Base-by-base conservation (phyloP, 441 rosid genomes). In the Euphorbia celastroides region DNA sequence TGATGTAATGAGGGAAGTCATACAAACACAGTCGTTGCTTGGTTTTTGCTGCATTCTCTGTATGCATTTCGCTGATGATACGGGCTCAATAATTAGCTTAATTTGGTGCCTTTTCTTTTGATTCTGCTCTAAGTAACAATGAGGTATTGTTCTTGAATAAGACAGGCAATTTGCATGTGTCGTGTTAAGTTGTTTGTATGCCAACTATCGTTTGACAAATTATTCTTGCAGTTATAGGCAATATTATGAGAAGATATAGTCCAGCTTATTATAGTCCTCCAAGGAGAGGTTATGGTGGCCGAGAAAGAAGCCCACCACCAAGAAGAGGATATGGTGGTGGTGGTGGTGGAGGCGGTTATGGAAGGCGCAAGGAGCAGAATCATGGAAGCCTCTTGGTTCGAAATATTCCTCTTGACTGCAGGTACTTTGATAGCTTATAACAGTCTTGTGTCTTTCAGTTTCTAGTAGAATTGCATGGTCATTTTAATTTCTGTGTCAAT, bases 321-420 rank as follows among this genome's bases (percentile, higher is more conserved):
- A 88, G 98, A 78, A 86, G 96, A 77, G 92, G 88, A 55, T 85
- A 92, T 62, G 85, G 82, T 16, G 75, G 76, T 7, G 88, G 58
- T 54, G 87, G 98, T 7, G 88, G 93, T 34, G 38, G 38, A 34
- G 38, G 38, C 38, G 38, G 38, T 6, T 84, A 81, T 78, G 93
- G 92, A 27, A 81, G 92, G 72, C 88, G 90, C 74, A 85, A 75
- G 79, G 96, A 88, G 27, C 88, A 80, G 55, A 79, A 74, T 51
- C 83, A 81, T 17, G 96, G 98, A 73, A 91, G 96, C 74, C 92
- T 91, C 48, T 71, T 93, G 81, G 93, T 93, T 75, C 86, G 99
- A 36, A 93, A 93, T 72, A 87, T 91, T 72, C 95, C 99, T 69
- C 81, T 88, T 16, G 97, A 91, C 80, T 91, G 97, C 92, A 82